phyloP scores from a whole-genome alignment of 176 grass and related monocot species.

The Lolium rigidum region DNA sequence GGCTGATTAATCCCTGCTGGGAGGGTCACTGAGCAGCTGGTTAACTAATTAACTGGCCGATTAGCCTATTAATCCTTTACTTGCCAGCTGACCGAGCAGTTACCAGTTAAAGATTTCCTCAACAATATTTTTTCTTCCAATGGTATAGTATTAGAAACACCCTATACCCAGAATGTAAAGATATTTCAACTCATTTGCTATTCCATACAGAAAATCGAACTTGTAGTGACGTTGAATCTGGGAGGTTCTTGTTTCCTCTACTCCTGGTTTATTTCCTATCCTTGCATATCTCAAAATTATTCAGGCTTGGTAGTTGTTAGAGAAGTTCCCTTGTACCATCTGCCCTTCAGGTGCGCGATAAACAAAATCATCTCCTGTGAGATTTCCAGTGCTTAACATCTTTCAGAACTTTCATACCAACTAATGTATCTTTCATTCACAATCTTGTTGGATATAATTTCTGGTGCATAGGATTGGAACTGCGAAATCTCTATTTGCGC shows the following conservation, averaged over 20 bases:
- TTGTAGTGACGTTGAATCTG: background rate
- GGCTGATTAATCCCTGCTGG: too few species aligned
- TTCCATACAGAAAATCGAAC: background rate
- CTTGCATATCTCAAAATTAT: slow-evolving; percentile 2
- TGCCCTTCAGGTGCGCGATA: background rate
- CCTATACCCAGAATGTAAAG: background rate
- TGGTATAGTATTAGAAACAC: background rate
- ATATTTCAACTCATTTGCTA: background rate
- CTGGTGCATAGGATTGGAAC: background rate
- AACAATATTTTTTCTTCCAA: background rate
- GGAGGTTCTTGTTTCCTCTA: background rate
- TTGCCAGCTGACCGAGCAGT: too few species aligned
- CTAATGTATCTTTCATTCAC: background rate
- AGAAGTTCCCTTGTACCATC: background rate
- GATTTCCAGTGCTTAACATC: background rate
- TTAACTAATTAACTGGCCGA: too few species aligned
- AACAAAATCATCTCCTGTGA: slow-evolving; percentile 26
- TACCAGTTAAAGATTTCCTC: too few species aligned
- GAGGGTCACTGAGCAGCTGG: too few species aligned
- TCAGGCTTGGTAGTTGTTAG: background rate
- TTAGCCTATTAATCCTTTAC: too few species aligned
- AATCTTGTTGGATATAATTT: slow-evolving; percentile 24
- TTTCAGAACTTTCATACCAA: slow-evolving; percentile 24
- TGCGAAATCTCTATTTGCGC: background rate
- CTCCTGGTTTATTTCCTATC: slow-evolving; percentile 3